Base-by-base conservation (phyloP, 2,329 filamentous ascomycete species). In the Diaporthe batatas region DNA sequence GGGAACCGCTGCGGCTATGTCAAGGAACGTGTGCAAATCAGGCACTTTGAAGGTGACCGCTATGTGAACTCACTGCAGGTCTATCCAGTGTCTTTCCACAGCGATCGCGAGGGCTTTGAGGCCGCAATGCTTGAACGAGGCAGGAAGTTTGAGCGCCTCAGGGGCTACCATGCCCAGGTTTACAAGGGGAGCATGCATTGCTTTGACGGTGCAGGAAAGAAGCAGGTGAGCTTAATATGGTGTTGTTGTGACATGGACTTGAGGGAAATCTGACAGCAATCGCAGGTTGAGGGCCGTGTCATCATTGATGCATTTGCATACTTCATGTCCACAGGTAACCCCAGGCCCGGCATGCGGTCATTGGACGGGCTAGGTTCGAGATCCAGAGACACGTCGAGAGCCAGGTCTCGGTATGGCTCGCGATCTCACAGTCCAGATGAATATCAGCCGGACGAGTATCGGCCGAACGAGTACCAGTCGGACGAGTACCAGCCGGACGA, bases 181-280 rank as follows among this genome's bases (percentile, higher is more conserved):
- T 64, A 64, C 25, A 64, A 64, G 25, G 58, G 58, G 16, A 64
- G 21, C 25, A 64, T 64, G 58, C 10, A 44, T 44, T 16, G 32
- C 23, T 0, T 64, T 6, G 23, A 32, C 14, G 39, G 47, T 32
- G 10, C 25, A 21, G 39, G 39, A 16, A 64, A 32, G 18, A 32
- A 2, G 14, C 16, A 21, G 39, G 58, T 47, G 10, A 44, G 58
- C 10, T 47, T 25, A 29, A 6, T 6, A 21, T 18, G 23, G 23
- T 62, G 23, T 6, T 62, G 25, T 14, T 44, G 14, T 14, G 16
- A 44, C 16, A 14, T 18, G 16, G 47, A 21, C 58, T 34, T 39
- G 36, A 12, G 36, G 36, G 3, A 39, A 2, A 39, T 14, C 36
- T 39, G 39, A 64, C 39, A 47, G 8, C 10, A 12, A 32, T 47